Evolutionary conservation across 2,329 filamentous ascomycete genomes (phyloP).

Genomic region (Fusarium anguioides): DNA sequence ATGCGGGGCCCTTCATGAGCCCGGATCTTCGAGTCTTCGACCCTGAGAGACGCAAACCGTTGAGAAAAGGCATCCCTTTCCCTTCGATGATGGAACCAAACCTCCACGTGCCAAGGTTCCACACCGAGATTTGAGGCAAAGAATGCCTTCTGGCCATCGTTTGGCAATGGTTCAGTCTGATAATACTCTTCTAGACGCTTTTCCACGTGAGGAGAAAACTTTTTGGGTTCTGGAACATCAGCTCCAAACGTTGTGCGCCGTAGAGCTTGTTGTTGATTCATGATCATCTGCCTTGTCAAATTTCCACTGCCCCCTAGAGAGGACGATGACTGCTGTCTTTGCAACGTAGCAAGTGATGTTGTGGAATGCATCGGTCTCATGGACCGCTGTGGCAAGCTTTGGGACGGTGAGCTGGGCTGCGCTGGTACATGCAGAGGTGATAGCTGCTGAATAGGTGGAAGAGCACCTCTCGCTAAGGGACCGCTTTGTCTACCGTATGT

Average conservation of each 20-base stretch:
- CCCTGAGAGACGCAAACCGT: constrained; percentile 58
- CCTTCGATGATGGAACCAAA: constrained; percentile 67
- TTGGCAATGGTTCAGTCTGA: constrained; percentile 59
- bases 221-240: constrained; percentile 56
- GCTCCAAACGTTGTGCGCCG: constrained; percentile 54
- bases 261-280: constrained; percentile 58
- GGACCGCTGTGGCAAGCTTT: constrained; percentile 25
- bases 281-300: constrained; percentile 55
- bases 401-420: constrained; percentile 40
- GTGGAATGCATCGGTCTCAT: constrained; percentile 40
- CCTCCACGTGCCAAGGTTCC: constrained; percentile 62
- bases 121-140: constrained; percentile 66
- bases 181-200: constrained; percentile 66
- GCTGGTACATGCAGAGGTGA: constrained; percentile 31
- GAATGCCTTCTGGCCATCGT: constrained; percentile 62
- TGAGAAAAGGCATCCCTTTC: constrained; percentile 60
- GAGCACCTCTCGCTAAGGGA: constrained; percentile 11
- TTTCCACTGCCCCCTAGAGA: constrained; percentile 37
- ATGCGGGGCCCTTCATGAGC: constrained; percentile 54
- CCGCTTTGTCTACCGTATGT: constrained; percentile 30
- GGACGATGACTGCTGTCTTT: constrained; percentile 37
- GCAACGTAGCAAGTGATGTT: constrained; percentile 39
- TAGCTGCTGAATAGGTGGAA: constrained; percentile 36
- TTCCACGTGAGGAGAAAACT: constrained; percentile 61
- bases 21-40: constrained; percentile 51